Base-by-base conservation (phyloP, 768 basidiomycete species). In the Suillus ampliporus region DNA sequence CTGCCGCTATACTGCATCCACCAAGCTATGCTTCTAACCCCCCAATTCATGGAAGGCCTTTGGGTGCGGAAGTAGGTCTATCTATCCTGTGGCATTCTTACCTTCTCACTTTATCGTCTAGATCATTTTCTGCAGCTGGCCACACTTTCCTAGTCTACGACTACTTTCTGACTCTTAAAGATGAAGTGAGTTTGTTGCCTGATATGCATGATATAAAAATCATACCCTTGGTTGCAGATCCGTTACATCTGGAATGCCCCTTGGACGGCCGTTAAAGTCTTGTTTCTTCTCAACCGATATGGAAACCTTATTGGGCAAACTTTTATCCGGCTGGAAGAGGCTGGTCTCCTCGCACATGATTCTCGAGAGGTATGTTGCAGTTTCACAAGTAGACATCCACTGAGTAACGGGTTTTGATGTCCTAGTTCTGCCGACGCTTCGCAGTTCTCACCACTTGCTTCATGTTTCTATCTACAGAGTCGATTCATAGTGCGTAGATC, bases 271-370 rank as follows among this genome's bases (percentile, higher is more conserved):
- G 52, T 60, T 11, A 69, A 64, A 60, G 28, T 47, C 0, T 3
- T 60, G 4, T 69, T 68, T 47, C 59, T 69, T 11, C 15, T 68
- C 23, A 66, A 62, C 47, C 67, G 68, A 31, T 69, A 69, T 40
- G 67, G 54, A 5, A 69, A 66, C 34, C 59, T 69, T 17, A 15
- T 68, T 4, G 57, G 52, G 15, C 67, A 69, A 19, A 62, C 58
- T 17, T 23, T 57, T 34, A 46, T 68, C 4, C 41, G 54, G 8
- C 37, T 66, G 17, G 52, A 58, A 40, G 63, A 61, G 38, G 41
- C 43, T 41, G 63, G 63, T 19, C 17, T 38, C n/a, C 21, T 67
- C 4, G 37, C 47, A 2, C n/a, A 67, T 23, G 15, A 41, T 41
- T 50, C 57, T 34, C 17, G 21, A 7, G 3, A 31, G 21, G 65